Base-by-base conservation (phyloP, 129 eudicot species). In the Mikania micrantha region DNA sequence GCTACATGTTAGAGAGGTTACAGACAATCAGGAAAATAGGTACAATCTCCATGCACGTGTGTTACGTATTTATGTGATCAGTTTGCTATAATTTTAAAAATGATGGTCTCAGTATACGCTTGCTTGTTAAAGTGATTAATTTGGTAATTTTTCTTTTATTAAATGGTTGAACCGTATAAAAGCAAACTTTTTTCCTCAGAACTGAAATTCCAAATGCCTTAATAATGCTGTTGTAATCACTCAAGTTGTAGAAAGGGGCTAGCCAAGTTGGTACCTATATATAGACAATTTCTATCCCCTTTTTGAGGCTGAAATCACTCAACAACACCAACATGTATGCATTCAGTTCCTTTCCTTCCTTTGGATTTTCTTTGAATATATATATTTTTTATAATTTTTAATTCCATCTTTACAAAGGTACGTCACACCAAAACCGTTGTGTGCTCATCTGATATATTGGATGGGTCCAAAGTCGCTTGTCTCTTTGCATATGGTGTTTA, bases 291-390 rank as follows among this genome's bases (percentile, higher is more conserved):
- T 48, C 7, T 47, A 66, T 28, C 71, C 16, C 13, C 24, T 31
- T 25, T 56, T 41, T 19, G 32, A 22, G 28, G 67, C 75, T 58
- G 67, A 58, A 70, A 42, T 40, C 10, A 17, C 54, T 60, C 67
- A 58, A 71, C 67, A 59, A 42, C 34, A 28, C 24, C 75, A 59
- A 71, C 75, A 17, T 71, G 75, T 34, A 40, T 58, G 45, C 44
- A 28, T 58, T 27, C 44, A 71, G 8, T 44, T 70, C 42, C 40
- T 15, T 40, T 59, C 32, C 54, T 45, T 42, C 49, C 49, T n/a
- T 17, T 15, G 15, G 20, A 44, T 44, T 13, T 45, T 4, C 5
- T 45, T 16, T 4, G 4, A n/a, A 4, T 28, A 1, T 28, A 2
- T 1, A 28, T 7, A 32, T 32, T 32, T 48, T 17, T 19, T 21